Evolutionary conservation across 2,329 filamentous ascomycete genomes (phyloP), one percentile per base, ranked within the genome.

Genomic region (Ustulina deusta): DNA sequence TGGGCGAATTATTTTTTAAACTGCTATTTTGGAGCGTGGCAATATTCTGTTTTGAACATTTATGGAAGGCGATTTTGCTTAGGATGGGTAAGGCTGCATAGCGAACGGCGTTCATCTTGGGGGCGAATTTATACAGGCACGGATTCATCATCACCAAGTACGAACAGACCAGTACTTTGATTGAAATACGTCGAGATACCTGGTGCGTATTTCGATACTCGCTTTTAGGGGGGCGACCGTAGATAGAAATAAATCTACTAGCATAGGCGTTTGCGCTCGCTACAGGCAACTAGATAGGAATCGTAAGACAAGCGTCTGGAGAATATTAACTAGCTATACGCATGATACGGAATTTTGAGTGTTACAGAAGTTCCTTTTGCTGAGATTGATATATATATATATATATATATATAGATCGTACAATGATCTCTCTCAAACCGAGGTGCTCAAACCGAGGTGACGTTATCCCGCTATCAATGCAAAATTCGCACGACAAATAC

Each of bases 41-140:
- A 13, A 61, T 27, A 15, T 32, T 22, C 15, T 34, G 1, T 55
- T 62, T 38, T 38, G 4, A 40, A 22, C 15, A 17, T 55, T 25
- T 1, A 25, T 5, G 15, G n/a, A 40, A 36, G 15, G 4, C 15
- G 13, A 17, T 52, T 65, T 20, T 22, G 29, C 10, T 42, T 15
- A 7, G 22, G 25, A 64, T 34, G 32, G 55, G 5, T 51, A 27
- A 38, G 32, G 51, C 20, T 57, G 66, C 70, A 72, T 72, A 72
- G 70, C 70, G 70, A 70, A 46, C 38, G 70, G 70, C 70, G 70
- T 72, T 71, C n/a, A 27, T 56, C 13, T 38, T 36, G 36, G 32
- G 29, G 20, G 9, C 9, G 27, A n/a, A 61, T 32, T 36, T 60
- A 36, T 52, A 34, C 15, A 27, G 7, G 34, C 17, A 29, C 17